Percentiles rank a stretch among this genome's conserved stretches.
These are phyloP conservation scores for Colletotrichum echinochloae DNA, from an alignment of 2,329 filamentous ascomycete genomes.

Conservation along the genomic window DNA sequence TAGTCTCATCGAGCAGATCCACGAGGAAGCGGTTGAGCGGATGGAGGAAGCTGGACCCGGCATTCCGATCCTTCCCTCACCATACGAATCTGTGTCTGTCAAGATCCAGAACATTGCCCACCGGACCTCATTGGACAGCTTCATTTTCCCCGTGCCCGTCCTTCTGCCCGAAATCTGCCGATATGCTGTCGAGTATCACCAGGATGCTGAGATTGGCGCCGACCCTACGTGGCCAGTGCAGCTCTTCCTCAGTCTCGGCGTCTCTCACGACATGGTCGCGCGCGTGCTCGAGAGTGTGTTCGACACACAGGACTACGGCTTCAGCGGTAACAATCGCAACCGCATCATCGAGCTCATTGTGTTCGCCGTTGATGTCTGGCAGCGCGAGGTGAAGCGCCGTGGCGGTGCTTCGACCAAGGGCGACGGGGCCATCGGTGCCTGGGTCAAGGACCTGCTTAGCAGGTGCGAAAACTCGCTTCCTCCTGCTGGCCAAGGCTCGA, in stretches of 20 bases:
- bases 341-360: slow-evolving; percentile 68
- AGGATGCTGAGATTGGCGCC: slow-evolving; percentile 68
- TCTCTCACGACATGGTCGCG: slow-evolving; percentile 68
- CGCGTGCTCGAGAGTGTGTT: slow-evolving; percentile 68
- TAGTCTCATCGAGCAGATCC: slow-evolving; percentile 79
- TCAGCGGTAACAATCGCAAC: slow-evolving; percentile 63
- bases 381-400: slow-evolving; percentile 61
- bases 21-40: slow-evolving; percentile 65
- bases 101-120: slow-evolving; percentile 74
- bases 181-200: slow-evolving; percentile 69
- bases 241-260: slow-evolving; percentile 66
- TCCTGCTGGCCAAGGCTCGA: slow-evolving; percentile 53
- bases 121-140: slow-evolving; percentile 72
- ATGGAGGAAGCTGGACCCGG: slow-evolving; percentile 56
- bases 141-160: slow-evolving; percentile 72
- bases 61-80: slow-evolving; percentile 59
- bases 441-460: slow-evolving; percentile 63
- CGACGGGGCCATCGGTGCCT: slow-evolving; percentile 53
- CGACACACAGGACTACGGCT: slow-evolving; percentile 70
- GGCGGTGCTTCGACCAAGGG: slow-evolving; percentile 55
- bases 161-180: slow-evolving; percentile 73
- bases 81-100: slow-evolving; percentile 77
- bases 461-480: slow-evolving; percentile 62
- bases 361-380: slow-evolving; percentile 62
- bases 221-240: slow-evolving; percentile 69